Percentiles rank a stretch among this genome's conserved stretches.
Evolutionary conservation across 2,329 filamentous ascomycete species (phyloP).

Genomic region (Scopulariopsis brevicaulis): DNA sequence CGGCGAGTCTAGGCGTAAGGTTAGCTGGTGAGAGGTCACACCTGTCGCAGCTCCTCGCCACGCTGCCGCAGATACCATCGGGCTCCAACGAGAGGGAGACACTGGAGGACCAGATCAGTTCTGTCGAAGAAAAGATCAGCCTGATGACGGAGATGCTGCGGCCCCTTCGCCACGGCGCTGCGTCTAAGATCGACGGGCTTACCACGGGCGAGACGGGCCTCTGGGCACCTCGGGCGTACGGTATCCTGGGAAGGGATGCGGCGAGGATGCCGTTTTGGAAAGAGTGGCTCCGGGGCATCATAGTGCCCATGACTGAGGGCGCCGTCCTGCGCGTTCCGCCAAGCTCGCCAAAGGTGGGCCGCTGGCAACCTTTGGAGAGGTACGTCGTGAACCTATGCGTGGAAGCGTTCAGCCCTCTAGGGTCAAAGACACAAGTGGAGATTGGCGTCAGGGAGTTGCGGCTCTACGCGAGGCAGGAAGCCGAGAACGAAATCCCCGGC

Average conservation of each 20-base stretch:
- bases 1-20: slow-evolving; percentile 80
- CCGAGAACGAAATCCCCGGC: slow-evolving; percentile 82
- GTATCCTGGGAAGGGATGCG: slow-evolving; percentile 75
- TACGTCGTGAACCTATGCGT: slow-evolving; percentile 97
- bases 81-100: slow-evolving; percentile 72
- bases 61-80: slow-evolving; percentile 68
- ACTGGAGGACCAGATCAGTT: slow-evolving; percentile 87
- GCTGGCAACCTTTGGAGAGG: slow-evolving; percentile 92
- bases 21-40: slow-evolving; percentile 81
- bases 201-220: slow-evolving; percentile 92
- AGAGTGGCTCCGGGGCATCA: slow-evolving; percentile 87
- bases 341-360: slow-evolving; percentile 80
- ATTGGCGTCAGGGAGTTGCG: slow-evolving; percentile 80
- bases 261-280: slow-evolving; percentile 92
- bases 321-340: slow-evolving; percentile 70
- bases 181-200: slow-evolving; percentile 92
- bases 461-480: slow-evolving; percentile 87
- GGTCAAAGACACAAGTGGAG: slow-evolving; percentile 93
- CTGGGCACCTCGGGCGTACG: slow-evolving; percentile 91
- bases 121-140: slow-evolving; percentile 92
- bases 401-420: slow-evolving; percentile 83
- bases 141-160: slow-evolving; percentile 94
- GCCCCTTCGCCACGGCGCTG: slow-evolving; percentile 84
- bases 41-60: slow-evolving; percentile 75
- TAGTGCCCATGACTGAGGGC: slow-evolving; percentile 94